Percentiles rank a stretch among this genome's conserved stretches.
Conservation (phyloP, 306 rosid genomes). For the Bauhinia variegata region DNA sequence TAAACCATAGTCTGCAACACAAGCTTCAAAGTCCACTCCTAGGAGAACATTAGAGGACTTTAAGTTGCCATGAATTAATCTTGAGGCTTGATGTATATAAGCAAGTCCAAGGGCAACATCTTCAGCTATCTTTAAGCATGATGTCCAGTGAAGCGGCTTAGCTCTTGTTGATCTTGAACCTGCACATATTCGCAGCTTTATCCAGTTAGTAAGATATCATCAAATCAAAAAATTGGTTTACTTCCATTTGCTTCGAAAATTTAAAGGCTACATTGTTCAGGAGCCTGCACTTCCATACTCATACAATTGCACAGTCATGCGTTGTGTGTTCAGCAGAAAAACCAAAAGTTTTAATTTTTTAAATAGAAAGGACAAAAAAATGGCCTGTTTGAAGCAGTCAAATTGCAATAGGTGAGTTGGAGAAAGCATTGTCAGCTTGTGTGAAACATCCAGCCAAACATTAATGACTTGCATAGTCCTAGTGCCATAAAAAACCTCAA, state of each 20-base stretch:
- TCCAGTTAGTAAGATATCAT: constrained; percentile 19
- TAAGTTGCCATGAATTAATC: constrained; percentile 74
- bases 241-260: background rate
- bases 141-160: constrained; percentile 96
- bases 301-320: no score
- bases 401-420: background rate
- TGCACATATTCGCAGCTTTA: constrained; percentile 40
- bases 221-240: background rate
- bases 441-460: background rate
- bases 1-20: constrained; percentile 79
- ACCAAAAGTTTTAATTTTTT: background rate
- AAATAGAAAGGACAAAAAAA: background rate
- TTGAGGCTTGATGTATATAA: constrained; percentile 74
- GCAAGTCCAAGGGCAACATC: constrained; percentile 92
- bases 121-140: constrained; percentile 94
- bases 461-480: constrained; percentile 29
- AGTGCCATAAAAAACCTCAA: constrained; percentile 21
- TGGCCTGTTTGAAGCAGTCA: background rate
- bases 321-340: no score
- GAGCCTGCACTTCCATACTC: no score
- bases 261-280: no score
- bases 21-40: constrained; percentile 86
- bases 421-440: constrained; percentile 14
- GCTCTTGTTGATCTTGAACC: constrained; percentile 86
- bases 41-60: constrained; percentile 89